phyloP scores from a whole-genome alignment of 192 early-diverging fungal species.

The Coemansia sp. region DNA sequence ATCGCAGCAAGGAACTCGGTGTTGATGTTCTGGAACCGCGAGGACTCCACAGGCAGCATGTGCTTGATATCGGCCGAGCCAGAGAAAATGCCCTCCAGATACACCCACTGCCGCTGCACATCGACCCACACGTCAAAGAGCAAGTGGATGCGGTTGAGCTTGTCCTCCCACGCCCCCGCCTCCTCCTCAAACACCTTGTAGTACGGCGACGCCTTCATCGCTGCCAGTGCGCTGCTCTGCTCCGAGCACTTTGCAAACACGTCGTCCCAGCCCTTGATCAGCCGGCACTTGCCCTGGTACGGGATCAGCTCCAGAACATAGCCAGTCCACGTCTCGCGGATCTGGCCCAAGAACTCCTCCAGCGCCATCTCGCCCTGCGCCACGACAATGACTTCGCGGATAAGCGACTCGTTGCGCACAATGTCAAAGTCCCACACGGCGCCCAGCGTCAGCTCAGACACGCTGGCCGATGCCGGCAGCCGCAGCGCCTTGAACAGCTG shows the following conservation, averaged over 20 bases:
- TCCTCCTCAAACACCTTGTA: constrained; percentile 99
- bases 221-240: constrained; percentile 89
- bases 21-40: constrained; percentile 96
- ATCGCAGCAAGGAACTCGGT: constrained; percentile 96
- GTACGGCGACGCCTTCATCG: constrained; percentile 97
- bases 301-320: constrained; percentile 93
- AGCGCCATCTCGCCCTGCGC: constrained; percentile 99
- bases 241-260: constrained; percentile 95
- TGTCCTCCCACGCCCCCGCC: constrained; percentile 92
- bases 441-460: constrained; percentile 90
- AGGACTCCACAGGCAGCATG: constrained; percentile 92
- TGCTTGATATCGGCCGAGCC: constrained; percentile 97
- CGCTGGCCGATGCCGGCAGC: constrained; percentile 61
- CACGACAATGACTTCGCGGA: constrained; percentile 85
- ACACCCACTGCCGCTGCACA: constrained; percentile 99
- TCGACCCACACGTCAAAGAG: constrained; percentile 99
- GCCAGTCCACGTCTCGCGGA: constrained; percentile 86
- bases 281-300: constrained; percentile 96
- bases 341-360: constrained; percentile 95
- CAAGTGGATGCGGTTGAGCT: constrained; percentile 90
- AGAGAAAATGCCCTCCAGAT: constrained; percentile 97
- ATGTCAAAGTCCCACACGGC: constrained; percentile 94
- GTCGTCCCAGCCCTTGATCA: constrained; percentile 98
- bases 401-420: constrained; percentile 75
- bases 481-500: constrained; percentile 84